Percentiles rank a stretch among this genome's conserved stretches.
Evolutionary conservation across 495 filamentous ascomycete genomes (phyloP).

Genomic region (Xylaria bambusicola): DNA sequence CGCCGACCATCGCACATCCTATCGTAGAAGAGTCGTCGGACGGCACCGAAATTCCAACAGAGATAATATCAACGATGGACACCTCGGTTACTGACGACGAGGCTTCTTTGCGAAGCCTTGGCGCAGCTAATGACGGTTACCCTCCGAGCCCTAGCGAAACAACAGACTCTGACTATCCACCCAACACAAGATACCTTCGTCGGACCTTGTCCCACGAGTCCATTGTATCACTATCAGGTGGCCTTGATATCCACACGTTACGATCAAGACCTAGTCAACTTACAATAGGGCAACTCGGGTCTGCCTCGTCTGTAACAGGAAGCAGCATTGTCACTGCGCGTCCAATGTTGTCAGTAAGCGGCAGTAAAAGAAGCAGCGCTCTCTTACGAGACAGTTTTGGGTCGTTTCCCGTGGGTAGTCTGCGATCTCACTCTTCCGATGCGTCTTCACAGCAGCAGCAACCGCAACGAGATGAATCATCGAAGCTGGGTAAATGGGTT

Average conservation of each 20-base stretch:
- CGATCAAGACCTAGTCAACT: slow-evolving; percentile 54
- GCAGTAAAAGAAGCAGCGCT: slow-evolving; percentile 39
- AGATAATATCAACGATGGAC: slow-evolving; percentile 19
- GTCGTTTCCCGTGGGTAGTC: slow-evolving; percentile 32
- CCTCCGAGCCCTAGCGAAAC: slow-evolving; percentile 16
- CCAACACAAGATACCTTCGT: slow-evolving; percentile 27
- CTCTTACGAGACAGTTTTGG: slow-evolving; percentile 42
- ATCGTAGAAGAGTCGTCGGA: slow-evolving; percentile 32
- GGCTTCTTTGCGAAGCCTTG: slow-evolving; percentile 13
- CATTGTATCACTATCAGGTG: slow-evolving; percentile 55
- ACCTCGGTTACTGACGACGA: slow-evolving; percentile 25
- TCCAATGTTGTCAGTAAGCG: slow-evolving; percentile 39
- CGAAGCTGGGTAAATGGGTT: slow-evolving; percentile 42
- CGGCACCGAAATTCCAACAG: slow-evolving; percentile 20
- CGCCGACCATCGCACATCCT: slow-evolving; percentile 22
- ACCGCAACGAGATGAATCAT: slow-evolving; percentile 24
- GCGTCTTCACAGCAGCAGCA: slow-evolving; percentile 27
- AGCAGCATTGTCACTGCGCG: slow-evolving; percentile 44
- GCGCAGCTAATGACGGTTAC: slow-evolving; percentile 7
- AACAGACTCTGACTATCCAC: slow-evolving; percentile 17
- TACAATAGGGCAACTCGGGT: slow-evolving; percentile 46
- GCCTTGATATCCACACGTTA: slow-evolving; percentile 58
- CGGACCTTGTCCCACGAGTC: slow-evolving; percentile 55
- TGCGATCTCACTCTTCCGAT: slow-evolving; percentile 20
- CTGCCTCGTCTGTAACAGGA: slow-evolving; percentile 44